Evolutionary conservation across 495 filamentous ascomycete genomes (phyloP), one percentile per base, ranked within the genome.

Genomic region (Xylaria scruposa): DNA sequence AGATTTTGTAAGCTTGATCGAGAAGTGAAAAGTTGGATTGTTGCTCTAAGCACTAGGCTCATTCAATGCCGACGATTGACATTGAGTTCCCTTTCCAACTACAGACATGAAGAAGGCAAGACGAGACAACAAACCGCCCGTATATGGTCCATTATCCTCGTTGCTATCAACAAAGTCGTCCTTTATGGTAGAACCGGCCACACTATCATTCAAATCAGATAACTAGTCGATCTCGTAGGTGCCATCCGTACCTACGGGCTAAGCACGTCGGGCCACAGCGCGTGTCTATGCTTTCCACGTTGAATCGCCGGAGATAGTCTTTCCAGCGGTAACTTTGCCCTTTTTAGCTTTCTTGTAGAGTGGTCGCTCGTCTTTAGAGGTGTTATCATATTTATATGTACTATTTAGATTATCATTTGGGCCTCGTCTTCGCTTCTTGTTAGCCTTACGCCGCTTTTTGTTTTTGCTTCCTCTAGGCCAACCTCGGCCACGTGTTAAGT

Each of bases 1-100:
- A 63, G 38, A 42, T 63, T 63, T 60, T 60, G 58, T 31, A 38
- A 38, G 56, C 24, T 60, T n/a, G 31, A 60, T 59, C 26, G 31
- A 58, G 54, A 58, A 17, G 54, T 33, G 54, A 29, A 13, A 58
- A 13, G 15, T 33, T 2, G 19, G n/a, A 31, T 13, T 17, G 15
- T 3, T 60, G 56, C n/a, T 21, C 3, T 38, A 36, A 3, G 53
- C 53, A 13, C 53, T 31, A 13, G 26, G 53, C 33, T 10, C 17
- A 38, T 60, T 60, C 56, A 60, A n/a, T 21, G 17, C 29, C 2
- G 31, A 21, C 17, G 56, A 38, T 10, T 60, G 8, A 38, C 38
- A 2, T 29, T 15, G 61, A 46, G 46, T 7, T 44, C 31, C 46
- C 3, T 67, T 21, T 26, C 10, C 36, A 9, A 10, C 33, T 56